phyloP scores from a whole-genome alignment of 2,329 filamentous ascomycete genomes.

The Alternaria sp. region DNA sequence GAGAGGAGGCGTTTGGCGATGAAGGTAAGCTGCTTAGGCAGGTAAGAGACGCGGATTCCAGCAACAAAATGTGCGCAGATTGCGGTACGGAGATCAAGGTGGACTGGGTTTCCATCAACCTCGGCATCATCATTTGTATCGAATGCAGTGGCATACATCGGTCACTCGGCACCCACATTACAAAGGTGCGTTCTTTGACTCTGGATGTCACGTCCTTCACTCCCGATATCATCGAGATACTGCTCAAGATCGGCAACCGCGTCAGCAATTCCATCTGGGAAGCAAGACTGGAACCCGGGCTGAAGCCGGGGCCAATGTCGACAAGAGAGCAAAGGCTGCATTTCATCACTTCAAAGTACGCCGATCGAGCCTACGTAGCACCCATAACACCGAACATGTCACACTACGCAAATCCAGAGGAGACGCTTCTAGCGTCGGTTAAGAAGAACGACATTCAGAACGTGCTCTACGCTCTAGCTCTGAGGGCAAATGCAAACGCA shows the following conservation, averaged over 20 bases:
- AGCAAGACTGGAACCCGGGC: slow-evolving; percentile 73
- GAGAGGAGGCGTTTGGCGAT: slow-evolving; percentile 77
- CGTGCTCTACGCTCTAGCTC: slow-evolving; percentile 86
- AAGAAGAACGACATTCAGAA: slow-evolving; percentile 96
- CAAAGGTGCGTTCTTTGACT: slow-evolving; percentile 93
- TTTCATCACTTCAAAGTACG: slow-evolving; percentile 96
- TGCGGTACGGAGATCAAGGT: slow-evolving; percentile 91
- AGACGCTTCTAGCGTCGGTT: slow-evolving; percentile 87
- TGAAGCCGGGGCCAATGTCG: slow-evolving; percentile 78
- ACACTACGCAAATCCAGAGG: slow-evolving; percentile 78
- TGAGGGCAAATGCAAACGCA: slow-evolving; percentile 82
- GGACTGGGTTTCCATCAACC: slow-evolving; percentile 98
- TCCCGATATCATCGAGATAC: slow-evolving; percentile 91
- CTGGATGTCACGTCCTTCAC: slow-evolving; percentile 97
- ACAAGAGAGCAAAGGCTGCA: slow-evolving; percentile 88
- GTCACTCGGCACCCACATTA: slow-evolving; percentile 95
- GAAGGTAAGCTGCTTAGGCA: slow-evolving; percentile 85
- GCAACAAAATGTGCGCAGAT: slow-evolving; percentile 92
- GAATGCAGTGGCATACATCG: slow-evolving; percentile 98
- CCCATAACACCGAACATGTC: slow-evolving; percentile 77
- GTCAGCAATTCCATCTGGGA: slow-evolving; percentile 98
- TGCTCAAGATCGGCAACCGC: slow-evolving; percentile 89
- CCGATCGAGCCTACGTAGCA: slow-evolving; percentile 81
- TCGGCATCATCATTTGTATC: slow-evolving; percentile 95
- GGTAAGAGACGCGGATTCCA: slow-evolving; percentile 87